Evolutionary conservation across 139 green algal genomes (phyloP).

Genomic region (Spirogloea muscicola): DNA sequence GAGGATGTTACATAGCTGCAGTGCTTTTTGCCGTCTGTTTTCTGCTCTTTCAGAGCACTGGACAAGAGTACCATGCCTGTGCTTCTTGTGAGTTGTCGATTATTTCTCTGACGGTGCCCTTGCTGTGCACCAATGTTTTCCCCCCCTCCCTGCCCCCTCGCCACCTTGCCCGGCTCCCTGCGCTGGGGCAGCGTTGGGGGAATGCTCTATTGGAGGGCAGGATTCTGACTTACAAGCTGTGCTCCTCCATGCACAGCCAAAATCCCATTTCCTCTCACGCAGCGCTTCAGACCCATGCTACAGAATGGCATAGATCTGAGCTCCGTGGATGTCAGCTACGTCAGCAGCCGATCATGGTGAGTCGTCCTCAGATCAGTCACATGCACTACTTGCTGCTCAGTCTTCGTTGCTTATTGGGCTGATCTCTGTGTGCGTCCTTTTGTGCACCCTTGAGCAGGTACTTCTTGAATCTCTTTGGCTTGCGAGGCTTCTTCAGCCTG

Average conservation of each 20-base stretch:
- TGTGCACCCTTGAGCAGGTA: conserved; percentile 43
- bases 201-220: too few relatives aligned
- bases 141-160: too few relatives aligned
- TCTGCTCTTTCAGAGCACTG: not conserved
- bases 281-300: conserved; percentile 57
- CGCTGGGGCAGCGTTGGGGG: too few relatives aligned
- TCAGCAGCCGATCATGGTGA: conserved; percentile 56
- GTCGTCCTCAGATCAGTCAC: conserved; percentile 2
- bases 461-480: conserved; percentile 58
- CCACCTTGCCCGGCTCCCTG: too few relatives aligned
- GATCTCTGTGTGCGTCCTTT: not conserved
- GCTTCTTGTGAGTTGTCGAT: not conserved
- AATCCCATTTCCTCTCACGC: conserved; percentile 58
- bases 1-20: too few relatives aligned
- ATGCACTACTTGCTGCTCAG: conserved; percentile 21
- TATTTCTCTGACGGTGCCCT: not conserved
- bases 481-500: conserved; percentile 52
- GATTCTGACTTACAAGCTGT: too few relatives aligned
- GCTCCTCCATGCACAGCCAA: conserved; percentile 38
- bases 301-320: conserved; percentile 57
- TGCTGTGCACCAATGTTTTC: too few relatives aligned
- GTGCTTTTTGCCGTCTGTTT: too few relatives aligned
- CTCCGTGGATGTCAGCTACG: conserved; percentile 59
- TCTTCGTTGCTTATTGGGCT: not conserved
- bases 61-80: not conserved